Conservation (phyloP, 2,329 filamentous ascomycete species). For the Paecilomyces niveus region DNA sequence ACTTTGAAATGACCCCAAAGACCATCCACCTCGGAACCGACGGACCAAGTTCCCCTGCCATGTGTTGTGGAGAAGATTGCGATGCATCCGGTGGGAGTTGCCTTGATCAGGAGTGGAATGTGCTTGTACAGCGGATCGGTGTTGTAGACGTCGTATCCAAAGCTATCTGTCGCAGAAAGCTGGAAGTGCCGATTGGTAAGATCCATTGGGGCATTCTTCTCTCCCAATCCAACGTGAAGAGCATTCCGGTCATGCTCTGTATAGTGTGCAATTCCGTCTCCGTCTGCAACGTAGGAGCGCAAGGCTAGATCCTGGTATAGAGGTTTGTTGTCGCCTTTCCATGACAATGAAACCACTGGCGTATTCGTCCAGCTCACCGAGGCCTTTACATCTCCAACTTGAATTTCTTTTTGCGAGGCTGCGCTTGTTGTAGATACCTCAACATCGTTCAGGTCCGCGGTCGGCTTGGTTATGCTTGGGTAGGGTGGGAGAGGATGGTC, state of each 20-base stretch:
- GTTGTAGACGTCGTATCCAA: constrained; percentile 64
- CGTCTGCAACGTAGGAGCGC: constrained; percentile 60
- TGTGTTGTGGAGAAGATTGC: constrained; percentile 63
- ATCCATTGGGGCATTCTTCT: constrained; percentile 68
- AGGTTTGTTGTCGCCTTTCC: constrained; percentile 43
- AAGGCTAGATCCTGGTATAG: constrained; percentile 57
- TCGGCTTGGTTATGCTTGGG: constrained; percentile 50
- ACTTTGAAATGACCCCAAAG: constrained; percentile 71
- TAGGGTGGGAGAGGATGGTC: constrained; percentile 59
- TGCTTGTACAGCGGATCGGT: constrained; percentile 71
- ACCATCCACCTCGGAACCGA: constrained; percentile 67
- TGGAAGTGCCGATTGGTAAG: constrained; percentile 59
- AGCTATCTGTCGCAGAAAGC: constrained; percentile 63
- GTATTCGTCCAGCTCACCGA: constrained; percentile 53
- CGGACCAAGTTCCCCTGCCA: constrained; percentile 55
- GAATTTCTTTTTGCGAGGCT: constrained; percentile 35
- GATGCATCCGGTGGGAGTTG: constrained; percentile 56
- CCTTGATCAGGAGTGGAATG: constrained; percentile 65
- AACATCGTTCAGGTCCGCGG: constrained; percentile 25
- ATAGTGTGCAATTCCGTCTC: constrained; percentile 58
- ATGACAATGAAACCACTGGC: constrained; percentile 52
- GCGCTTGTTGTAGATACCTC: constrained; percentile 18
- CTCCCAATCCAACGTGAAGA: constrained; percentile 63
- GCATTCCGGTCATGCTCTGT: constrained; percentile 55
- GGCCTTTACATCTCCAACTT: constrained; percentile 45